Evolutionary conservation across 139 green algal genomes (phyloP), one percentile per base, ranked within the genome.

Genomic region (Tetratostichococcus sp.): DNA sequence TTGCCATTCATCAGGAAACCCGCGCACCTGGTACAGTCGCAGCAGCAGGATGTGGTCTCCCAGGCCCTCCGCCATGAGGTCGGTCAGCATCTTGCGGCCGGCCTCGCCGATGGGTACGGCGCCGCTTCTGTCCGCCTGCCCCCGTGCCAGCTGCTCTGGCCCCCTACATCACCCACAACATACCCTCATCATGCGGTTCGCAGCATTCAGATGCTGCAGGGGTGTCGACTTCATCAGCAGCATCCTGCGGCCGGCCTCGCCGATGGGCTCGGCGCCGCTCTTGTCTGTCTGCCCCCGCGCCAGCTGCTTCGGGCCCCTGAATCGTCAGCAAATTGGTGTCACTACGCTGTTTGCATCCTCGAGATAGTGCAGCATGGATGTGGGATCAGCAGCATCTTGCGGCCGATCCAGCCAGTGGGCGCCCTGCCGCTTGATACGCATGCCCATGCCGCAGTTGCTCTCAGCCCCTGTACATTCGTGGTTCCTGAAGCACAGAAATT

Each of bases 41-140:
- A 98, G 85, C 67, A 96, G 80, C 75, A 97, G 83, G 35, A 97
- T 70, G 80, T 97, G 93, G 84, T 98, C 93, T 1, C 93, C 93
- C 50, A 91, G 65, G 28, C 85, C 88, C 39, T 93, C 87, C 33
- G 65, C 58, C 73, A 89, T 85, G 35, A 93, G 70, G 25, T 71
- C 80, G 43, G 59, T 26, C 69, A 91, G 75, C 59, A 62, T 42
- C 42, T 73, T 62, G 1, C 75, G 65, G 6, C 76, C 79, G n/a
- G 6, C 59, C 35, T 58, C 69, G 43, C 35, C 73, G 42, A 59
- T 42, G 11, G 35, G 50, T 28, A 31, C 76, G 30, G 65, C 71
- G 65, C 42, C 75, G 17, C 34, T 34, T 16, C 30, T 5, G 21
- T 16, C 62, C 35, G 74, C 50, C 30, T 71, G 58, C 65, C 69